A percentile compares a stretch with the other conserved stretches of the same genome.
Conservation (phyloP, 805 yeast species). For the Candida orba region DNA sequence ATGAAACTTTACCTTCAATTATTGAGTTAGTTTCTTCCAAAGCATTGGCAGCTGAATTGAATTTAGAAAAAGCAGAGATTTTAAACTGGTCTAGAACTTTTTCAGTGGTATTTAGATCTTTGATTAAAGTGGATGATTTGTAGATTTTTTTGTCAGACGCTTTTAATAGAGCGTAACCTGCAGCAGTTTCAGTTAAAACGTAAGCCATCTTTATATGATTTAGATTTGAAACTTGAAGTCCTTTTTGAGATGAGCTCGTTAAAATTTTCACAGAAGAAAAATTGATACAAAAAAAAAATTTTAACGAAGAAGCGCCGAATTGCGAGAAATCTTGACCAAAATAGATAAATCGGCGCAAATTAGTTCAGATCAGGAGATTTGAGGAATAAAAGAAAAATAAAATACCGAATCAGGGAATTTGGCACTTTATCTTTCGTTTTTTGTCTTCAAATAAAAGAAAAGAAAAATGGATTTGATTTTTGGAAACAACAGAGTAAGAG, state of each 20-base stretch:
- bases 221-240: not conserved
- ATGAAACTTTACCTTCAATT: constrained; percentile 89
- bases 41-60: constrained; percentile 90
- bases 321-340: not conserved
- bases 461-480: not conserved
- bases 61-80: constrained; percentile 92
- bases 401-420: not conserved
- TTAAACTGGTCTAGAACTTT: constrained; percentile 87
- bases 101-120: constrained; percentile 75
- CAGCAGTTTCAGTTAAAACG: constrained; percentile 96
- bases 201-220: constrained; percentile 54
- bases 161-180: constrained; percentile 96
- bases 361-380: not conserved
- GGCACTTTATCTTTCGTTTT: not conserved
- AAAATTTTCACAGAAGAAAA: constrained; percentile 8
- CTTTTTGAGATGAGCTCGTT: constrained; percentile 4
- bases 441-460: not conserved
- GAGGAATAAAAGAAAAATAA: not conserved
- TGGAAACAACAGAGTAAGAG: not conserved
- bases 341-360: not conserved
- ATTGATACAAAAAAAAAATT: not conserved
- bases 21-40: constrained; percentile 90
- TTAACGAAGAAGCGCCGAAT: too few relatives aligned
- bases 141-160: constrained; percentile 96
- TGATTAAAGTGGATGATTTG: constrained; percentile 67